Percentiles rank a stretch among this genome's conserved stretches.
phyloP scores from a whole-genome alignment of 2,329 filamentous ascomycete species.

The Neofusicoccum cordaticola region DNA sequence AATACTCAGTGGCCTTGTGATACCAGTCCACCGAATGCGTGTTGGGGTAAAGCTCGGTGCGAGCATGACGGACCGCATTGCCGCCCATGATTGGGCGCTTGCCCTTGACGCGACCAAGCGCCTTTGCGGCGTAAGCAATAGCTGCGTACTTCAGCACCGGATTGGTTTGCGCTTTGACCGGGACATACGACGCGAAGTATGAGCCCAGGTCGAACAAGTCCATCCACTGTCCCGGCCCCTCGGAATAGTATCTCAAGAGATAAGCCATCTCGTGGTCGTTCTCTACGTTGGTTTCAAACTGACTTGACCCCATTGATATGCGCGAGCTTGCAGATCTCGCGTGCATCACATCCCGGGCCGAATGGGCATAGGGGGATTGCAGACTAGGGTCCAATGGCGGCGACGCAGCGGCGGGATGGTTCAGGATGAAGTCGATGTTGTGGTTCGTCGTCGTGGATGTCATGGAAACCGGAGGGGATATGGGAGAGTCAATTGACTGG shows the following conservation, averaged over 20 bases:
- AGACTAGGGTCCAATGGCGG: conserved; percentile 36
- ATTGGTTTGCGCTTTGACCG: conserved; percentile 53
- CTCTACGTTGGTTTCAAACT: conserved; percentile 21
- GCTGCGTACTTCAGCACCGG: conserved; percentile 54
- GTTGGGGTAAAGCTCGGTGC: conserved; percentile 53
- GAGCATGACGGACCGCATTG: conserved; percentile 47
- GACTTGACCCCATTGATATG: conserved; percentile 10
- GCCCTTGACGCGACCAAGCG: conserved; percentile 55
- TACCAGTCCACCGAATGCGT: conserved; percentile 53
- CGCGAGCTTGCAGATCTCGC: conserved; percentile 13
- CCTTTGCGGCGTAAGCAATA: conserved; percentile 61
- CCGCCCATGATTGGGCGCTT: conserved; percentile 51
- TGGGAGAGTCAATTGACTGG: conserved; percentile 25
- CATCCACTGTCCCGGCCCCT: conserved; percentile 61
- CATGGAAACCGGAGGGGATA: conserved; percentile 45
- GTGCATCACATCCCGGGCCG: conserved; percentile 16
- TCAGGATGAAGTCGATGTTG: conserved; percentile 58
- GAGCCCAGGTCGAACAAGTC: conserved; percentile 55
- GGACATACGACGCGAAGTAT: conserved; percentile 61
- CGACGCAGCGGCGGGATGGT: conserved; percentile 33
- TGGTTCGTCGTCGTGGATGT: conserved; percentile 32
- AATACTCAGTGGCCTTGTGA: conserved; percentile 60
- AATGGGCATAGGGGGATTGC: conserved; percentile 28
- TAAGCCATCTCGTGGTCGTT: conserved; percentile 59
- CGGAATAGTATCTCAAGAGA: conserved; percentile 58